These are phyloP conservation scores for Aureoboletus auriporus DNA, from an alignment of 768 basidiomycete genomes.

Conservation along the genomic window DNA sequence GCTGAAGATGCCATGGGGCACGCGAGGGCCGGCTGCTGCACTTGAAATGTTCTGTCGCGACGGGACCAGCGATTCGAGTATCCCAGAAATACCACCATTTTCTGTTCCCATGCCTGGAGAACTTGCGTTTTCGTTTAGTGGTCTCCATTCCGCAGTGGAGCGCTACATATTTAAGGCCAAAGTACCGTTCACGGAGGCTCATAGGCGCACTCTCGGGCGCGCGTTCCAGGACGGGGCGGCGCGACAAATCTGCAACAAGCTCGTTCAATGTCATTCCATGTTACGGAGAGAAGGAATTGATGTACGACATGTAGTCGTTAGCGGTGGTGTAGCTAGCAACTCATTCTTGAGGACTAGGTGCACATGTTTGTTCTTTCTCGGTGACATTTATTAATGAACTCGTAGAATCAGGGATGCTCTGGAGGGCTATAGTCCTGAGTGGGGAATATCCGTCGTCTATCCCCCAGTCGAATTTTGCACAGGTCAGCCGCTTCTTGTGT, in stretches of 20 bases:
- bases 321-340: constrained; percentile 95
- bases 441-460: constrained; percentile 51
- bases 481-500: constrained; percentile 39
- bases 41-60: constrained; percentile 65
- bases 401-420: constrained; percentile 33
- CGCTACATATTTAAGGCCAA: constrained; percentile 43
- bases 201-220: constrained; percentile 50
- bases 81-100: constrained; percentile 35
- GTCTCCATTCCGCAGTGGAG: constrained; percentile 69
- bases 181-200: constrained; percentile 26
- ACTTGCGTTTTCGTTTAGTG: constrained; percentile 75
- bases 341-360: constrained; percentile 61
- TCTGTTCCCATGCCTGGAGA: constrained; percentile 48
- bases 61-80: constrained; percentile 14
- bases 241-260: constrained; percentile 71
- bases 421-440: constrained; percentile 21
- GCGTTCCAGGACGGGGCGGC: constrained; percentile 73
- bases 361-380: constrained; percentile 8
- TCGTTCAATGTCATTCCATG: constrained; percentile 32
- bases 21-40: constrained; percentile 71
- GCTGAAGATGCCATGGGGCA: constrained; percentile 61
- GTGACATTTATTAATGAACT: neutral
- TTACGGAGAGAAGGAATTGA: constrained; percentile 47
- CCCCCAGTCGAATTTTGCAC: constrained; percentile 83
- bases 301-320: constrained; percentile 67